A percentile compares a stretch with the other conserved stretches of the same genome.
Evolutionary conservation across 2,329 filamentous ascomycete species (phyloP).

Genomic region (Domatiomyces globalis): DNA sequence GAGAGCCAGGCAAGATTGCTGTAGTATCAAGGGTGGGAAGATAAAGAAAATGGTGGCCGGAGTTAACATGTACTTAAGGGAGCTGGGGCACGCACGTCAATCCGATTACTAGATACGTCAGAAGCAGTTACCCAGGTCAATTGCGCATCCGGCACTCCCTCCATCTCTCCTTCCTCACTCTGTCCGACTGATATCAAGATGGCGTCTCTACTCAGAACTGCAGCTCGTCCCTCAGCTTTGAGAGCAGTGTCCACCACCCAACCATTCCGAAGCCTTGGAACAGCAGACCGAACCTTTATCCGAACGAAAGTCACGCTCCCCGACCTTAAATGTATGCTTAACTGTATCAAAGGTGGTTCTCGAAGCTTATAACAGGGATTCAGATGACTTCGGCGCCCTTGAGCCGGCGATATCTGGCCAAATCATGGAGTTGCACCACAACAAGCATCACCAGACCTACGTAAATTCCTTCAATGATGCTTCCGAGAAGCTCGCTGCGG

Average conservation of each 20-base stretch:
- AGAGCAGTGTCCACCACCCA: constrained; percentile 45
- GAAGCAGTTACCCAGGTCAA: not conserved
- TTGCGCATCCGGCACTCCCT: not conserved
- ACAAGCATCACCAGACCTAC: constrained; percentile 87
- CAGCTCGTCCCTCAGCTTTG: constrained; percentile 56
- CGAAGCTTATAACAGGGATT: not conserved
- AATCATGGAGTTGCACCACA: constrained; percentile 92
- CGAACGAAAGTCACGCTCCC: constrained; percentile 86
- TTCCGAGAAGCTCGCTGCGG: constrained; percentile 48
- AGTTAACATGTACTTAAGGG: no score
- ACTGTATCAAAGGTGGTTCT: constrained; percentile 1
- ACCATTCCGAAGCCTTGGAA: constrained; percentile 37
- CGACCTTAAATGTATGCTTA: constrained; percentile 58
- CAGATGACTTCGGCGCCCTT: constrained; percentile 93
- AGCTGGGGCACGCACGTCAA: no score
- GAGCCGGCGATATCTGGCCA: constrained; percentile 68
- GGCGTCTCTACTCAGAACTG: constrained; percentile 63
- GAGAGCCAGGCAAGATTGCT: no score
- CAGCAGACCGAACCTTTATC: constrained; percentile 61
- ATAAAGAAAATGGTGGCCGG: no score
- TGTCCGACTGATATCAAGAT: constrained; percentile 33
- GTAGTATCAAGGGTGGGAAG: no score
- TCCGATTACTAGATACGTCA: not conserved
- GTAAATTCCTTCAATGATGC: constrained; percentile 77
- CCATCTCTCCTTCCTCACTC: not conserved